Base-by-base conservation (phyloP, 2,329 filamentous ascomycete genomes). In the Aspergillus pseudoterreus region DNA sequence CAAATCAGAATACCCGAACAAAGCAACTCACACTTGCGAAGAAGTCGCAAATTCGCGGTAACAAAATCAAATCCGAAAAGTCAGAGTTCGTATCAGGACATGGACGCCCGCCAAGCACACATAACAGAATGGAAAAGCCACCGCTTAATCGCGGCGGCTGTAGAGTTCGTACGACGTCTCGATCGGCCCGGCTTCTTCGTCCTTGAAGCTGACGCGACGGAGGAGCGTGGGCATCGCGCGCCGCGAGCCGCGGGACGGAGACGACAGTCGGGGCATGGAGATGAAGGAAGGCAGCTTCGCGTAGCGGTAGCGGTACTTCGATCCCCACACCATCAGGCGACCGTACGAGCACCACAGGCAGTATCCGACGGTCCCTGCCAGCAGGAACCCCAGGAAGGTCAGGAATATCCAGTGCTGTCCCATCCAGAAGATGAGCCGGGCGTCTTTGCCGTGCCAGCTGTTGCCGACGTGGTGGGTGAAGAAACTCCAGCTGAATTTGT, bases 401-500 rank as follows among this genome's bases (percentile, higher is more conserved):
- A 82, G 71, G 50, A 82, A 69, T 54, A 81, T 60, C 80, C 80
- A 82, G 60, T 82, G 77, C 54, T 75, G 74, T 21, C 77, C 78
- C 75, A 83, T 80, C 76, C 83, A 86, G 68, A 86, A 85, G 52
- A 86, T 85, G 47, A 86, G 64, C 63, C 78, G 75, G 45, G 84
- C 83, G 60, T 86, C 83, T 54, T 77, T 80, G 43, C 77, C 79
- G 63, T 86, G 83, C 83, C 83, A 86, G 69, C 81, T 84, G 68
- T 82, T 84, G 39, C 83, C 83, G 47, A 80, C 66, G 63, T 86
- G 78, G 62, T 84, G 81, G 33, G 79, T 84, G 71, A 90, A 89
- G 75, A 89, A 89, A 58, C 83, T 86, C 85, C 85, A 88, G 0
- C 79, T 69, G 58, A 84, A 78, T 56, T 80, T 77, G 62, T 85